These are phyloP conservation scores for Lipomyces orientalis DNA, from an alignment of 805 yeast species.

Conservation along the genomic window DNA sequence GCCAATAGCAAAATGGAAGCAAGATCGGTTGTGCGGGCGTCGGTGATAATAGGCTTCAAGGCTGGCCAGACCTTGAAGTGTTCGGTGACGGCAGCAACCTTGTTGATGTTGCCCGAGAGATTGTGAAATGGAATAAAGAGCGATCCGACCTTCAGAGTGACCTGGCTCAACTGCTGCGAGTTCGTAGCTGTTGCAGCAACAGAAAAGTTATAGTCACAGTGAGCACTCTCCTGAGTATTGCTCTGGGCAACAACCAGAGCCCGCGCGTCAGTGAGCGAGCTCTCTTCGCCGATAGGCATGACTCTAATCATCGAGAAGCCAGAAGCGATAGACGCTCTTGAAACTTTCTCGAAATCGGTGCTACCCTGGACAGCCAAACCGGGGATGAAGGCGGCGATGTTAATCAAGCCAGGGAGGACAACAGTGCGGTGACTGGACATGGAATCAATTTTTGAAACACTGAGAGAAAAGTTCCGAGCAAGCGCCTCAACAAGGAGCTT, in stretches of 20 bases:
- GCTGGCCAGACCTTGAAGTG: conserved; percentile 87
- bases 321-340: conserved; percentile 74
- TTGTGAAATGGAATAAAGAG: conserved; percentile 82
- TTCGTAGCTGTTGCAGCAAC: conserved; percentile 82
- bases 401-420: conserved; percentile 84
- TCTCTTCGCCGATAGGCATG: conserved; percentile 71
- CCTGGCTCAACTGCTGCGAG: conserved; percentile 63
- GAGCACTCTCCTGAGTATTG: conserved; percentile 62
- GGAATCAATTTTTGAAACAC: conserved; percentile 77
- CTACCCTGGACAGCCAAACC: conserved; percentile 58
- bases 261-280: conserved; percentile 68
- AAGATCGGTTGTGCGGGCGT: conserved; percentile 87
- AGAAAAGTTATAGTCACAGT: conserved; percentile 80
- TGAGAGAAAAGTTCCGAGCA: conserved; percentile 55
- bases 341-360: conserved; percentile 65
- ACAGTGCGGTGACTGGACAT: conserved; percentile 88
- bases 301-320: conserved; percentile 89
- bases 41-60: conserved; percentile 83
- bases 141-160: conserved; percentile 72
- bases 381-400: conserved; percentile 80
- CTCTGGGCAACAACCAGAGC: conserved; percentile 70
- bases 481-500: conserved; percentile 94
- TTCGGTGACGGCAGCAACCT: conserved; percentile 77
- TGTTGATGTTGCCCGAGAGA: conserved; percentile 59
- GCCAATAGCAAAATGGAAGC: conserved; percentile 93